Evolutionary conservation across 169 alveolate species (phyloP).

Genomic region (Cryptosporidium sp.): DNA sequence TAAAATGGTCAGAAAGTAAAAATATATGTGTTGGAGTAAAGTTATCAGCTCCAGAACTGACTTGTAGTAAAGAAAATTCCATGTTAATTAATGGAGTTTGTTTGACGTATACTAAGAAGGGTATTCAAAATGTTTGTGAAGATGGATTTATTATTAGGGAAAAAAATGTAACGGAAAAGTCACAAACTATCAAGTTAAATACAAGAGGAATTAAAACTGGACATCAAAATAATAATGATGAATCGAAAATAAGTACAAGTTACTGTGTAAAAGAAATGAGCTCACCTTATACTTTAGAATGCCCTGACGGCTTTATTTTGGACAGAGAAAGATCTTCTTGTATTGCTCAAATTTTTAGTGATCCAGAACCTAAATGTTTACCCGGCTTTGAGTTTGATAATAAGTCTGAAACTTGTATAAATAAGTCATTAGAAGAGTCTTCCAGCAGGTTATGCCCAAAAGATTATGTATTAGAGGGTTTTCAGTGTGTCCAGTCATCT

Average conservation of each 20-base stretch:
- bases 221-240: background rate
- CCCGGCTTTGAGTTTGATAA: constrained; percentile 32
- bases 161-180: background rate
- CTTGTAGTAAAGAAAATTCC: constrained; percentile 47
- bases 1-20: constrained; percentile 69
- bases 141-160: constrained; percentile 46
- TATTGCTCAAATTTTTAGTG: constrained; percentile 51
- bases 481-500: constrained; percentile 72
- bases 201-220: constrained; percentile 47
- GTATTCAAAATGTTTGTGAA: constrained; percentile 51
- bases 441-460: constrained; percentile 60
- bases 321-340: constrained; percentile 49
- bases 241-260: background rate
- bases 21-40: constrained; percentile 61
- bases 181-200: constrained; percentile 15
- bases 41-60: constrained; percentile 43
- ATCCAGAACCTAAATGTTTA: constrained; percentile 52
- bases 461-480: constrained; percentile 59
- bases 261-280: constrained; percentile 35
- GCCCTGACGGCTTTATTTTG: constrained; percentile 6
- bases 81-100: constrained; percentile 65
- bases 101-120: constrained; percentile 30
- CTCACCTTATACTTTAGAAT: constrained; percentile 44
- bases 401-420: constrained; percentile 36
- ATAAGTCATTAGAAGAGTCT: constrained; percentile 22